Conservation (phyloP, 2,329 filamentous ascomycete species). For the Aureobasidium sp. region DNA sequence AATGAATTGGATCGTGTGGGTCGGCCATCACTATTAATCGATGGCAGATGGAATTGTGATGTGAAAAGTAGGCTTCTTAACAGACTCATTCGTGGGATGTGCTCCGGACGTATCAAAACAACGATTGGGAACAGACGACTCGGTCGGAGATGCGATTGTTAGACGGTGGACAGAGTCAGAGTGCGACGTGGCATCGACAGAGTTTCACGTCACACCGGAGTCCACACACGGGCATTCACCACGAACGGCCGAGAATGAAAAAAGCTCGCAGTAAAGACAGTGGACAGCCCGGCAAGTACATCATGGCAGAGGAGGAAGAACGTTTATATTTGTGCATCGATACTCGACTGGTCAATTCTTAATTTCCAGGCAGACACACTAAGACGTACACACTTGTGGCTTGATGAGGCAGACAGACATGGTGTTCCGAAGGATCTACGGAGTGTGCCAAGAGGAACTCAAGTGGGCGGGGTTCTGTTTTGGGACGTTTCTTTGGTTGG, state of each 20-base stretch:
- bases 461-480: conserved; percentile 1
- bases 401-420: conserved; percentile 14
- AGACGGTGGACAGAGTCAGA: conserved; percentile 12
- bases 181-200: conserved; percentile 12
- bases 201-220: conserved; percentile 12
- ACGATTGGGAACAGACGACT: neutral
- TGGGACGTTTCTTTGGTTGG: no score
- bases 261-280: conserved; percentile 7
- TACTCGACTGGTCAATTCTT: conserved; percentile 12
- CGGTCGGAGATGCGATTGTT: neutral
- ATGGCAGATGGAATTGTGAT: neutral
- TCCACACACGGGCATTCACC: conserved; percentile 12
- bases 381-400: conserved; percentile 7
- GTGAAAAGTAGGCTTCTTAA: conserved; percentile 6
- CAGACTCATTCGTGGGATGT: conserved; percentile 7
- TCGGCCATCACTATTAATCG: conserved; percentile 12
- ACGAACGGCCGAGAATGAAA: conserved; percentile 12
- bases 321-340: conserved; percentile 10
- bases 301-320: neutral
- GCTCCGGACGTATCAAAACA: neutral
- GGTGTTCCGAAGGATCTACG: conserved; percentile 6
- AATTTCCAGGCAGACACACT: conserved; percentile 15
- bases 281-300: neutral
- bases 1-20: conserved; percentile 3
- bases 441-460: neutral